Percentiles rank a stretch among this genome's conserved stretches.
Conservation (phyloP, 2,329 filamentous ascomycete genomes). For the Taxawa tesnikishii region DNA sequence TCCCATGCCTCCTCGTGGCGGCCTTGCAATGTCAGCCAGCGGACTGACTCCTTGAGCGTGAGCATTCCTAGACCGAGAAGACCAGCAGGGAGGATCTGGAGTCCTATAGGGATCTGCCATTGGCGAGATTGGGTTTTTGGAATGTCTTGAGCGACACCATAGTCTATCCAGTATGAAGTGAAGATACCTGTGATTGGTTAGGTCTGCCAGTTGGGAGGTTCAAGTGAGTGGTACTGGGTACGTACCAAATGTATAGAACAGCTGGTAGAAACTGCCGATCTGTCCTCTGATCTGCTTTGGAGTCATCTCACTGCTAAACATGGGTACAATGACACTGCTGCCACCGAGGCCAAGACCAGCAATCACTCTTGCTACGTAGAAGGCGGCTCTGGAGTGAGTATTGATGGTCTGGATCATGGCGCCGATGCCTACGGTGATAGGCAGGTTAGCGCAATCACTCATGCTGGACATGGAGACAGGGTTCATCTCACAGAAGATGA, state of each 20-base stretch:
- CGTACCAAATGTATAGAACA: constrained; percentile 35
- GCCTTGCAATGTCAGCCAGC: constrained; percentile 38
- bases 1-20: constrained; percentile 32
- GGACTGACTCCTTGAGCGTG: constrained; percentile 35
- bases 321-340: constrained; percentile 30
- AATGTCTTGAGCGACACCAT: constrained; percentile 27
- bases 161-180: constrained; percentile 42
- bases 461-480: too few relatives aligned
- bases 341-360: constrained; percentile 37
- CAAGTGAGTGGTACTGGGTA: neutral
- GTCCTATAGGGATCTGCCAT: constrained; percentile 45
- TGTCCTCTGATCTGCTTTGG: constrained; percentile 33
- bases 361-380: constrained; percentile 36
- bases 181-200: constrained; percentile 24
- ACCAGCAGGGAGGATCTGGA: constrained; percentile 36
- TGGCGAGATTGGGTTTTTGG: constrained; percentile 24
- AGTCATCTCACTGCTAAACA: constrained; percentile 29
- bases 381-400: constrained; percentile 29
- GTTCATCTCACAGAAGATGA: constrained; percentile 29
- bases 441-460: too few relatives aligned
- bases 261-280: constrained; percentile 40
- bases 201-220: constrained; percentile 1
- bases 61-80: constrained; percentile 37
- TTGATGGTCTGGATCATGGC: constrained; percentile 36
- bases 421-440: too few relatives aligned